Evolutionary conservation across 805 yeast genomes (phyloP), one percentile per base, ranked within the genome.

Genomic region (Lachancea dasiensis): DNA sequence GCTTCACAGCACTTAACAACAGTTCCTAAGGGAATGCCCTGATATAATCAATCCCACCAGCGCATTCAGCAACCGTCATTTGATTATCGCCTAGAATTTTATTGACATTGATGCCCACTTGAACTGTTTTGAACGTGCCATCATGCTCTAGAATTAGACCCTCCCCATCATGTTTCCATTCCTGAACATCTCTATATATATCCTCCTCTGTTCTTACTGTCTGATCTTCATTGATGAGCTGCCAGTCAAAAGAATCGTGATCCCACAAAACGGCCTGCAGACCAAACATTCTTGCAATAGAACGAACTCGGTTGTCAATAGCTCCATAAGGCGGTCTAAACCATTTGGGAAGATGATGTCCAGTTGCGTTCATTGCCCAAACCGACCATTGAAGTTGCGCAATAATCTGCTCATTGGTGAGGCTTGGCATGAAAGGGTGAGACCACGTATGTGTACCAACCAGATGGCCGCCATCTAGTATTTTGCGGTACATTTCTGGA

Each of bases 261-360:
- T 86, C 92, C 98, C 97, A 90, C 23, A 90, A 61, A 18, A 83
- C 96, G 4, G 84, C 77, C 51, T 81, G 86, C 70, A 90, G 73
- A 0, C 96, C 95, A 59, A 90, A 82, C 60, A 81, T 84, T 37
- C 89, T 67, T 11, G 86, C 73, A 38, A 90, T 84, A 2, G 79
- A 64, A 40, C 97, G 67, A 1, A 90, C 82, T 38, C 97, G 67
- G 56, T 87, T 81, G 63, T 90, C 98, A 23, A 86, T 70, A 0
- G 95, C 97, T 1, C 97, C 98, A 56, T 86, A 90, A 1, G 98
- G 98, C 0, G 98, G 98, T 48, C 98, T 73, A 59, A 84, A 90
- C 84, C 90, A 90, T 52, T 81, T 81, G 5, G 98, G 98, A 7
- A 84, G 56, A 51, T 87, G 89, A 19, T 79, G 69, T 0, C 86